A percentile compares a stretch with the other conserved stretches of the same genome.
These are phyloP conservation scores for Coemansia sp. DNA, from an alignment of 192 early-diverging fungal genomes.

Conservation along the genomic window DNA sequence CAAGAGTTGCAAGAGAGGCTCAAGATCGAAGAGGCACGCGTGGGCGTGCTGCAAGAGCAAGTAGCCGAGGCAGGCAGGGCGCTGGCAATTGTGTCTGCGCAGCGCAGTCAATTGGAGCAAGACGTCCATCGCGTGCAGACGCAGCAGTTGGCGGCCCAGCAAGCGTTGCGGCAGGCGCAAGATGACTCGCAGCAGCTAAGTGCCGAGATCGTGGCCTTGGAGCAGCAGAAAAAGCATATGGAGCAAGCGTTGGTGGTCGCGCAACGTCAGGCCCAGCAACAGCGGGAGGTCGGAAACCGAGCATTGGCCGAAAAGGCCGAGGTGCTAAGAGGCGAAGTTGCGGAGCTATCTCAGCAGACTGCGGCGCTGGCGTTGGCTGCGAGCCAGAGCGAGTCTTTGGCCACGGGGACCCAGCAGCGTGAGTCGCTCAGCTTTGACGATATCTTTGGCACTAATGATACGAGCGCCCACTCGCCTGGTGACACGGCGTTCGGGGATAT, in stretches of 20 bases:
- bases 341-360: slow-evolving; percentile 18
- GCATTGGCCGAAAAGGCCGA: slow-evolving; percentile 8
- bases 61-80: slow-evolving; percentile 35
- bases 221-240: slow-evolving; percentile 37
- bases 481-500: slow-evolving; percentile 20
- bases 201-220: slow-evolving; percentile 28
- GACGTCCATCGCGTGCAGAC: slow-evolving; percentile 45
- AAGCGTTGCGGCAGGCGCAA: slow-evolving; percentile 43
- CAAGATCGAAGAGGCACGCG: slow-evolving; percentile 30
- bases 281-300: slow-evolving; percentile 17
- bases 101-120: slow-evolving; percentile 44
- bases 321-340: slow-evolving; percentile 13
- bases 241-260: slow-evolving; percentile 20
- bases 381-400: slow-evolving; percentile 1
- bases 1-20: slow-evolving; percentile 51
- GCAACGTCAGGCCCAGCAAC: slow-evolving; percentile 31
- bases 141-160: slow-evolving; percentile 38
- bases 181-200: slow-evolving; percentile 41
- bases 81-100: slow-evolving; percentile 37
- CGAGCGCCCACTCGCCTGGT: slow-evolving; percentile 15
- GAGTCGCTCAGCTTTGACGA: slow-evolving; percentile 53
- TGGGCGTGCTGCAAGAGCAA: slow-evolving; percentile 27
- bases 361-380: neutral
- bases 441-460: slow-evolving; percentile 42
- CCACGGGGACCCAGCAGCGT: neutral